Conservation (phyloP, 164 flowering plant genomes). For the Cinnamomum micranthum region DNA sequence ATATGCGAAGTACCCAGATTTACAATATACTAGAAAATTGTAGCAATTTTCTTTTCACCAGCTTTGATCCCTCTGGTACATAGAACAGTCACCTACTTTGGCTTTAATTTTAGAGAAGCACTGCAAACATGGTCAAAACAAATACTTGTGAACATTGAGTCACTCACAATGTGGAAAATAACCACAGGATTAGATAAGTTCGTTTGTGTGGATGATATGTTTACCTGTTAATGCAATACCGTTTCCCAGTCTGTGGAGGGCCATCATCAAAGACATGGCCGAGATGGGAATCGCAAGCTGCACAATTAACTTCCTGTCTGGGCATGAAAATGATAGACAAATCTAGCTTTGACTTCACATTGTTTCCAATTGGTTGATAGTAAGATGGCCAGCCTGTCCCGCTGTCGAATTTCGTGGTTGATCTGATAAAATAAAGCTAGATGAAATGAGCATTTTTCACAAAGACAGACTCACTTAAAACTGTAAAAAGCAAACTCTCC, state of each 20-base stretch:
- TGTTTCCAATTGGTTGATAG: constrained; percentile 67
- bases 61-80: too few species aligned
- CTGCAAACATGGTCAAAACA: constrained; percentile 35
- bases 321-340: constrained; percentile 92
- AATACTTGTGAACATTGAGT: neutral
- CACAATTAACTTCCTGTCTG: constrained; percentile 78
- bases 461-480: neutral
- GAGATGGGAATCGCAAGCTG: constrained; percentile 78
- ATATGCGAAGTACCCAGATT: neutral
- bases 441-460: neutral
- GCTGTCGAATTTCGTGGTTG: constrained; percentile 89
- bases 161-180: neutral
- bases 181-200: neutral
- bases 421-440: constrained; percentile 32
- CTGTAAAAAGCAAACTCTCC: neutral
- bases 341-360: constrained; percentile 79
- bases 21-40: neutral
- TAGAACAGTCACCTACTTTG: constrained; percentile 28
- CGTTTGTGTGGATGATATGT: neutral
- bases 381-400: constrained; percentile 99
- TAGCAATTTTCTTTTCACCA: neutral
- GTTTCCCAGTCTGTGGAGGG: constrained; percentile 89
- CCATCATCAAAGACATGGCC: constrained; percentile 96
- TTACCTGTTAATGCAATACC: constrained; percentile 88
- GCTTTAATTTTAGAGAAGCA: constrained; percentile 64